These are phyloP conservation scores for Chalara sp. DNA, from an alignment of 2,329 filamentous ascomycete species.

Conservation along the genomic window DNA sequence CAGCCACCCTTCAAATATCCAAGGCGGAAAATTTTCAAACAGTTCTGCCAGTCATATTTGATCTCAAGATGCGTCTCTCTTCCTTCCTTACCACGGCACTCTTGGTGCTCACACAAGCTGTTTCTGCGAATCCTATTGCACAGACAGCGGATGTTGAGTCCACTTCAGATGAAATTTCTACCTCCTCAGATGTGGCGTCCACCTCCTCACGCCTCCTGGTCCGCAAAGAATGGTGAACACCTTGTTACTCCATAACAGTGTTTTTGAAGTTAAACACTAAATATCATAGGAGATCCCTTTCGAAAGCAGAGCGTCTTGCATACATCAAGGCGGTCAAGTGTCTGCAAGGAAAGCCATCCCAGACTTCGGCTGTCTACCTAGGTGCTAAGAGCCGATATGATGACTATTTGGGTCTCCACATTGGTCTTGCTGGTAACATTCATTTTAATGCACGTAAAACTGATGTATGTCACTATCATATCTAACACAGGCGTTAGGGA, in stretches of 20 bases:
- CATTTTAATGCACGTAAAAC: conserved; percentile 3
- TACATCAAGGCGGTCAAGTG: conserved; percentile 6
- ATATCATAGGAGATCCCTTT: conserved; percentile 3
- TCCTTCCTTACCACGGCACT: conserved; percentile 1
- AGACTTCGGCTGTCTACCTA: background rate
- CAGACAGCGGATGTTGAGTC: background rate
- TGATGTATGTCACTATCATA: background rate
- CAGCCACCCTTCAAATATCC: too few species aligned
- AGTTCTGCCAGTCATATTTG: too few species aligned
- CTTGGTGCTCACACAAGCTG: conserved; percentile 2
- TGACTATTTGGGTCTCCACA: conserved; percentile 6
- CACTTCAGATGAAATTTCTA: too few species aligned
- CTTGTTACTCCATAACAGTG: background rate
- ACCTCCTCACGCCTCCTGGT: background rate
- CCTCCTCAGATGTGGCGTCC: too few species aligned
- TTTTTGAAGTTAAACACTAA: background rate
- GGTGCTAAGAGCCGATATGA: conserved; percentile 2
- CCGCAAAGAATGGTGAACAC: conserved; percentile 4
- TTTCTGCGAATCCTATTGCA: background rate
- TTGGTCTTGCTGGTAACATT: conserved; percentile 1
- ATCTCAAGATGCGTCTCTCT: background rate
- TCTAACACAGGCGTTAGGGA: background rate
- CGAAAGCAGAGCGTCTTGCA: background rate
- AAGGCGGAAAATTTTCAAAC: too few species aligned
- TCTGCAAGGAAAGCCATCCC: conserved; percentile 3